Percentiles rank a stretch among this genome's conserved stretches.
Evolutionary conservation across 192 early-diverging fungal genomes (phyloP).

Genomic region (Coemansia sp.): DNA sequence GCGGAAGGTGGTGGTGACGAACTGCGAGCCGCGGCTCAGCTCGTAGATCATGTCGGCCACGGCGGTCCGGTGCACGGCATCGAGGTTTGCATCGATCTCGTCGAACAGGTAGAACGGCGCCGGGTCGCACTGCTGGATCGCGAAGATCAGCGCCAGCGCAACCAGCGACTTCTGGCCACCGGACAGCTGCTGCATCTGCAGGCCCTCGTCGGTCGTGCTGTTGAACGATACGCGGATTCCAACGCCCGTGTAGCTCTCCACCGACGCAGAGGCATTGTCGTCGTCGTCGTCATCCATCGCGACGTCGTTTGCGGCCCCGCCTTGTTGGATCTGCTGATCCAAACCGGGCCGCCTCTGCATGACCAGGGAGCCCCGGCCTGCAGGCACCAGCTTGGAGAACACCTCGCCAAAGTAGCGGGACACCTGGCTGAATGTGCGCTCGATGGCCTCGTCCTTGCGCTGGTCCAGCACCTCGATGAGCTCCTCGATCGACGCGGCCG

Average conservation of each 20-base stretch:
- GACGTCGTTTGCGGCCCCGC: conserved; percentile 50
- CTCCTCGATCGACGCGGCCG: conserved; percentile 76
- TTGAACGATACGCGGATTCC: conserved; percentile 95
- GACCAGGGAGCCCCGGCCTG: conserved; percentile 78
- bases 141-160: conserved; percentile 95
- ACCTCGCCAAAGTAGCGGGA: conserved; percentile 84
- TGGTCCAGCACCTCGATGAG: conserved; percentile 90
- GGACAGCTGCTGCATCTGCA: conserved; percentile 93
- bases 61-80: conserved; percentile 90
- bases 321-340: conserved; percentile 19
- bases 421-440: conserved; percentile 93
- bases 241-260: conserved; percentile 91
- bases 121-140: conserved; percentile 97
- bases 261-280: conserved; percentile 16
- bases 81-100: conserved; percentile 98
- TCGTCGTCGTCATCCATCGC: conserved; percentile 22
- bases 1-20: conserved; percentile 98
- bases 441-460: conserved; percentile 96
- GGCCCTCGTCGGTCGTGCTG: conserved; percentile 80
- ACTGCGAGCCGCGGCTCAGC: conserved; percentile 84
- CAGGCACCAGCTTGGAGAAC: conserved; percentile 89
- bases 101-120: conserved; percentile 99
- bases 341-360: conserved; percentile 75
- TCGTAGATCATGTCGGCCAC: conserved; percentile 95
- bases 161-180: conserved; percentile 99